phyloP scores from a whole-genome alignment of 176 grass and related monocot genomes.

The Neostapfia colusana region DNA sequence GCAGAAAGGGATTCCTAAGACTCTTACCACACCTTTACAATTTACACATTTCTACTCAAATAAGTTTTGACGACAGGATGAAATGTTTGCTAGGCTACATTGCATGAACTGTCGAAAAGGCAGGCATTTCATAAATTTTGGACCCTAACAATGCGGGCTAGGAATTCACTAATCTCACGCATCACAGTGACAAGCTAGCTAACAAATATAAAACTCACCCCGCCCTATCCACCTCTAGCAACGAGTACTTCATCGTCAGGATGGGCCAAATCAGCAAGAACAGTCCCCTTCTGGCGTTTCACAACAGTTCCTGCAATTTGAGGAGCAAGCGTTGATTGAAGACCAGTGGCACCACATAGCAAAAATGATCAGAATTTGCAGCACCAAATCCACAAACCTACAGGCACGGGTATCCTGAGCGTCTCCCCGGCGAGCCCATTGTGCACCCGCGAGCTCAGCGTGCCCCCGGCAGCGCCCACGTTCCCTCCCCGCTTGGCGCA shows the following conservation, averaged over 20 bases:
- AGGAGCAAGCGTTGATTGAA: not conserved
- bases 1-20: not conserved
- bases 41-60: not conserved
- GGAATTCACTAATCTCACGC: constrained; percentile 25
- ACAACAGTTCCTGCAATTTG: constrained; percentile 72
- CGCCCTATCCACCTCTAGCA: constrained; percentile 89
- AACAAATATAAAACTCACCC: constrained; percentile 50
- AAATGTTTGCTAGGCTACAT: not conserved
- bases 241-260: constrained; percentile 51
- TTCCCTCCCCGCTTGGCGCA: constrained; percentile 85
- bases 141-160: not conserved
- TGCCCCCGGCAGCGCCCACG: constrained; percentile 71
- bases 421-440: constrained; percentile 63
- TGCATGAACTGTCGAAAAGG: not conserved
- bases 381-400: constrained; percentile 60
- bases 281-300: constrained; percentile 75
- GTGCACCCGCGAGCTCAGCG: constrained; percentile 73
- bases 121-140: not conserved
- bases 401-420: constrained; percentile 85
- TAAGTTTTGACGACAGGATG: not conserved
- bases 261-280: constrained; percentile 85
- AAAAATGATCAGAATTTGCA: not conserved
- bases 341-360: not conserved
- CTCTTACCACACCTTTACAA: not conserved
- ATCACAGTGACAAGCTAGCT: not conserved